These are phyloP conservation scores for Collybia sp. DNA, from an alignment of 768 basidiomycete genomes.

Conservation along the genomic window DNA sequence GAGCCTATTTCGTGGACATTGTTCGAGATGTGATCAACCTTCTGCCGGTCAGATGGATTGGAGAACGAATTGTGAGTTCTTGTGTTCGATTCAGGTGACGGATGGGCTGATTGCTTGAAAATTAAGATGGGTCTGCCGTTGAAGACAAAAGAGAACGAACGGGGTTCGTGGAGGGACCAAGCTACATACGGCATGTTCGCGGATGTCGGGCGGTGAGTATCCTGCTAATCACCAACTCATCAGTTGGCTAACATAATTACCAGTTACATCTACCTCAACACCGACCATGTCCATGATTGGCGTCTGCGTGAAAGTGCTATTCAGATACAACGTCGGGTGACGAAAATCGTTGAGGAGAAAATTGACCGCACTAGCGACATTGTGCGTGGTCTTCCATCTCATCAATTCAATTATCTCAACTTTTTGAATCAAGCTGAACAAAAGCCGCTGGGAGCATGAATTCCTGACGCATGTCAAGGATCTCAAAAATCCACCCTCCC, in stretches of 20 bases:
- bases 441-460: slow-evolving; percentile 17
- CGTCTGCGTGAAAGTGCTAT: slow-evolving; percentile 35
- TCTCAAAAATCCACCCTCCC: not conserved
- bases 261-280: slow-evolving; percentile 43
- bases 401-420: not conserved
- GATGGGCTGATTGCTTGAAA: slow-evolving; percentile 4
- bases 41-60: slow-evolving; percentile 58
- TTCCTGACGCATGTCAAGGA: slow-evolving; percentile 27
- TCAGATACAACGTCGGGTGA: slow-evolving; percentile 22
- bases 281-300: slow-evolving; percentile 43
- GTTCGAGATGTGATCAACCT: slow-evolving; percentile 64
- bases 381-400: slow-evolving; percentile 9
- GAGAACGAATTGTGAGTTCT: slow-evolving; percentile 47
- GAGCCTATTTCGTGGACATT: slow-evolving; percentile 44
- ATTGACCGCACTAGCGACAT: slow-evolving; percentile 18
- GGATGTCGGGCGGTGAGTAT: slow-evolving; percentile 43
- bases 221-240: not conserved
- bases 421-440: slow-evolving; percentile 10
- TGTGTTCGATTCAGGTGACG: not conserved
- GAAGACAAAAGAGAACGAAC: slow-evolving; percentile 24
- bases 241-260: not conserved
- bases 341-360: slow-evolving; percentile 21
- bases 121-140: slow-evolving; percentile 40
- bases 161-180: slow-evolving; percentile 32
- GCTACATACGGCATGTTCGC: slow-evolving; percentile 37